These are phyloP conservation scores for Haplosporangium sp. DNA, from an alignment of 371 early-diverging fungal genomes.

Conservation along the genomic window DNA sequence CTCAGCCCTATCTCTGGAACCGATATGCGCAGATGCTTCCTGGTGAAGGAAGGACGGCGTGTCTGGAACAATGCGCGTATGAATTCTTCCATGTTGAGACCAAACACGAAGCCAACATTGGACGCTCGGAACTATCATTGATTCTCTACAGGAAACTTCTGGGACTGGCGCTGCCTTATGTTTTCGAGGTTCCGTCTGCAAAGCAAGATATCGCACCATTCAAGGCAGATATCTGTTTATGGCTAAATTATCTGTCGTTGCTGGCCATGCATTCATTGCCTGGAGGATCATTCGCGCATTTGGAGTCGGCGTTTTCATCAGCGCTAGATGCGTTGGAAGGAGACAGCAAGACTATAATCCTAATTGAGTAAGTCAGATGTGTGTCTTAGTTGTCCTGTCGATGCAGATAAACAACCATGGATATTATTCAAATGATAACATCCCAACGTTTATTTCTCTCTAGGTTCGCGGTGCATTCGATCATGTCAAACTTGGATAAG, in stretches of 20 bases:
- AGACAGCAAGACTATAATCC: conserved; percentile 3
- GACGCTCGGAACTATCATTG: conserved; percentile 16
- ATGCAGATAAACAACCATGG: too few relatives aligned
- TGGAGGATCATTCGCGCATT: conserved; percentile 3
- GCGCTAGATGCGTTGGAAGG: conserved; percentile 13
- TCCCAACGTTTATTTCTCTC: background rate
- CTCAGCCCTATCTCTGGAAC: conserved; percentile 47
- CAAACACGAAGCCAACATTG: background rate
- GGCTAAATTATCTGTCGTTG: conserved; percentile 48
- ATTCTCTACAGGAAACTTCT: conserved; percentile 34
- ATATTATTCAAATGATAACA: too few relatives aligned
- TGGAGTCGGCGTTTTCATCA: conserved; percentile 12
- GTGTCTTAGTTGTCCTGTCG: background rate
- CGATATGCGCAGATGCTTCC: conserved; percentile 26
- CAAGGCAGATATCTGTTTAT: conserved; percentile 31
- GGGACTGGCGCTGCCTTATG: conserved; percentile 30
- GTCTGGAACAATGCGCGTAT: conserved; percentile 28
- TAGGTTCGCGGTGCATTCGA: conserved; percentile 29
- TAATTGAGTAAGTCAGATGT: conserved; percentile 26
- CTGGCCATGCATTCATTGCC: conserved; percentile 17
- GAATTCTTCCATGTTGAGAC: conserved; percentile 16
- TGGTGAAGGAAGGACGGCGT: conserved; percentile 9
- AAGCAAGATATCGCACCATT: conserved; percentile 6
- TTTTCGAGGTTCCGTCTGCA: conserved; percentile 14
- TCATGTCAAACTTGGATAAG: conserved; percentile 24